A percentile compares a stretch with the other conserved stretches of the same genome.
These are phyloP conservation scores for Fusarium piperis DNA, from an alignment of 2,329 filamentous ascomycete genomes.

Conservation along the genomic window DNA sequence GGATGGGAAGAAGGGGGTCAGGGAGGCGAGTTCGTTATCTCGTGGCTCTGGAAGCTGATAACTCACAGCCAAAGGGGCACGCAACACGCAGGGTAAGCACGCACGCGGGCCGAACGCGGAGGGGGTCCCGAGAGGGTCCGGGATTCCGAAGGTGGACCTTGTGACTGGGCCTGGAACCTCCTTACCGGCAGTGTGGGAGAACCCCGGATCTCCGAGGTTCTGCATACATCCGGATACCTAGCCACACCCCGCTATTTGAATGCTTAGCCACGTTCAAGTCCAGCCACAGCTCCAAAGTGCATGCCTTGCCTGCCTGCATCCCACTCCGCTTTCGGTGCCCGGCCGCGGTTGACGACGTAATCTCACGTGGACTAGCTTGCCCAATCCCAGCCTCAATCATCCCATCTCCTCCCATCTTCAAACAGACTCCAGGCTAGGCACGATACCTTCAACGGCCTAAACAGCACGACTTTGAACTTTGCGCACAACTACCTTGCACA, in stretches of 20 bases:
- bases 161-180: constrained; percentile 18
- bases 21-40: constrained; percentile 18
- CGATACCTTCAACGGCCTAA: background rate
- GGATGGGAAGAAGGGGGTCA: constrained; percentile 11
- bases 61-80: background rate
- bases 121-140: constrained; percentile 8
- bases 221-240: too few species aligned
- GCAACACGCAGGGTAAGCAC: background rate
- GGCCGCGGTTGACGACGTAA: constrained; percentile 32
- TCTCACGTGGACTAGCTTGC: constrained; percentile 37
- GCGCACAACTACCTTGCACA: background rate
- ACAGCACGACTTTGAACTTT: background rate
- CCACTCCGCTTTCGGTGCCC: background rate
- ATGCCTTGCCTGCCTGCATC: background rate
- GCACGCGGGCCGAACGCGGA: constrained; percentile 29
- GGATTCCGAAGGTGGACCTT: constrained; percentile 24
- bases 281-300: background rate
- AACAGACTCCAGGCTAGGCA: background rate
- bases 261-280: background rate
- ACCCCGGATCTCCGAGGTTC: constrained; percentile 1
- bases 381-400: constrained; percentile 31
- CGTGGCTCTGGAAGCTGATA: constrained; percentile 21
- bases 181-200: background rate
- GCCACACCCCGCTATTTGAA: background rate
- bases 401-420: constrained; percentile 18